Evolutionary conservation across 148 eudicot species (phyloP), one percentile per base, ranked within the genome.

Genomic region (Rhododendron henanense): DNA sequence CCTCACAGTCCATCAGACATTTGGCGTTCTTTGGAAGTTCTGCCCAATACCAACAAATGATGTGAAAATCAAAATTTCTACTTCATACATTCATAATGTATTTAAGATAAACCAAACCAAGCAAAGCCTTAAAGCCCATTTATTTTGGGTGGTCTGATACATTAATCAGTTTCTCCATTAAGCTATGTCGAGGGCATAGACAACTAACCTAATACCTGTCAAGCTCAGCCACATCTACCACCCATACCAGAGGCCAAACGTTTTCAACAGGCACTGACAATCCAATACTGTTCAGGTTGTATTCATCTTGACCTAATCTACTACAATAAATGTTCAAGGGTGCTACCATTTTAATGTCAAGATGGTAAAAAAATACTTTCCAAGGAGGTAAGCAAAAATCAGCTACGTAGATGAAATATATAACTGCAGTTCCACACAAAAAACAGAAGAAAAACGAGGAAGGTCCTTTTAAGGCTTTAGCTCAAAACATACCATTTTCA

Each of bases 1-100:
- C 99, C 90, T 96, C 98, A 85, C 99, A 96, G 85, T 96, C 95
- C 96, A 94, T 95, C 88, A 96, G 88, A 90, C 95, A 95, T 63
- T 80, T 88, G 23, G 96, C 88, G 84, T 90, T 91, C 73, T 88
- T 88, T 10, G 97, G 96, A 89, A 96, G 92, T 87, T 93, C 99
- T 96, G 93, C 88, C 80, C 37, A 81, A 25, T 51, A 84, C 78
- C 77, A 78, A 53, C 79, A 50, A 53, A 76, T 13, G 25, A 16
- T 48, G 25, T 77, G n/a, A 51, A 55, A 85, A 75, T 6, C 45
- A 55, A 5, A 44, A 65, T 25, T 83, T 44, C 23, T 67, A 57
- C 74, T 35, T 41, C 0, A 57, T 21, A n/a, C 28, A 82, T 18
- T 81, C 63, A 19, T 33, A 25, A 7, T 18, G 28, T 57, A 81